Evolutionary conservation across 2,329 filamentous ascomycete species (phyloP).

Genomic region (Penicillium sp.): DNA sequence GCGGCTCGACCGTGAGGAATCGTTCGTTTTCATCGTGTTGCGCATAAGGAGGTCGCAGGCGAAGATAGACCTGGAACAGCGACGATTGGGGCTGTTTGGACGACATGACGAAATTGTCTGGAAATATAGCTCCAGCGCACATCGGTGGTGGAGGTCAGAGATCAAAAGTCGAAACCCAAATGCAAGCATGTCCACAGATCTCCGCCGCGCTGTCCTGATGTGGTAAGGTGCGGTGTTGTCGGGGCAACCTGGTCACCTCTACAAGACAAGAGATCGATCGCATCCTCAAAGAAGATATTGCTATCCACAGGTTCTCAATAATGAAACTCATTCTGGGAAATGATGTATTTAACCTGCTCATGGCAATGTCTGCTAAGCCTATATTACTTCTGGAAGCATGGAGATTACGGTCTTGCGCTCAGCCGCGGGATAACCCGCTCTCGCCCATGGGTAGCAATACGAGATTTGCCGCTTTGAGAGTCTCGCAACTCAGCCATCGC

Average conservation of each 20-base stretch:
- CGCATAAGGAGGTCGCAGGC: conserved; percentile 66
- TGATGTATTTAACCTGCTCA: not conserved
- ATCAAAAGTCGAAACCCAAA: conserved; percentile 6
- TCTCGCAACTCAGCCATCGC: not conserved
- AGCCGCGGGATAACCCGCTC: not conserved
- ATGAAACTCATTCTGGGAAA: too few species aligned
- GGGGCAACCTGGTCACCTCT: conserved; percentile 8
- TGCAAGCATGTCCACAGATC: conserved; percentile 16
- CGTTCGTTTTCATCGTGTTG: conserved; percentile 53
- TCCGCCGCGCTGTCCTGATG: conserved; percentile 2
- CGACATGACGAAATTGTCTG: conserved; percentile 14
- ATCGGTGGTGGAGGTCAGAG: conserved; percentile 9
- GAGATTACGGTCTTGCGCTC: not conserved
- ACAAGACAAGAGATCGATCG: not conserved
- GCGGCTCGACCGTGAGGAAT: conserved; percentile 74
- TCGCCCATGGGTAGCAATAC: not conserved
- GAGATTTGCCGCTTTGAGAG: not conserved
- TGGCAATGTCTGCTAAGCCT: too few species aligned
- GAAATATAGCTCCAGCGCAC: conserved; percentile 1
- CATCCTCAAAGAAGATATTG: not conserved
- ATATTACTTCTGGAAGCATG: too few species aligned
- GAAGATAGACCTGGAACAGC: conserved; percentile 89
- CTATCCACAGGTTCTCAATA: not conserved
- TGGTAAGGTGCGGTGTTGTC: conserved; percentile 8
- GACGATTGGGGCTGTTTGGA: conserved; percentile 53